Conservation (phyloP, 345 rosid species). For the Hypericum perforatum region DNA sequence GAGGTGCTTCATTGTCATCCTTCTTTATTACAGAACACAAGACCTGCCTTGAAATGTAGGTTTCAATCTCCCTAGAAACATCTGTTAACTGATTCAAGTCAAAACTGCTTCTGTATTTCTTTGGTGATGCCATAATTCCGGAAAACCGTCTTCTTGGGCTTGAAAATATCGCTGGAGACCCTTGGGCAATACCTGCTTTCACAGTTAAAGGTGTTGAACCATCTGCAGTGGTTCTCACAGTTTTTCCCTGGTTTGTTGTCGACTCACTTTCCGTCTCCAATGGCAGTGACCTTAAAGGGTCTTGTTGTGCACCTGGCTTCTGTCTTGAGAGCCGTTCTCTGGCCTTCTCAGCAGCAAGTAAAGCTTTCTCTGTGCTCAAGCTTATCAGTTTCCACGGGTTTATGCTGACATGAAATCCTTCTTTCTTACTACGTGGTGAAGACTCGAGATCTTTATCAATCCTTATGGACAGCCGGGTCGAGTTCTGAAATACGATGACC, state of each 20-base stretch:
- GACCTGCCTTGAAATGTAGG: slow-evolving; percentile 79
- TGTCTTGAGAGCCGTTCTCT: slow-evolving; percentile 58
- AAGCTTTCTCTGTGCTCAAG: slow-evolving; percentile 75
- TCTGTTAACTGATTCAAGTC: slow-evolving; percentile 71
- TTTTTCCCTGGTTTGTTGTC: slow-evolving; percentile 38
- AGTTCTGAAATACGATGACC: slow-evolving; percentile 32
- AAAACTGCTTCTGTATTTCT: slow-evolving; percentile 57
- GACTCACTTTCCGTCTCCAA: slow-evolving; percentile 72
- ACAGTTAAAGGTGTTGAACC: slow-evolving; percentile 42
- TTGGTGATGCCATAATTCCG: slow-evolving; percentile 50
- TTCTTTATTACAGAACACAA: slow-evolving; percentile 63
- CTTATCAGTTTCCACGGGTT: slow-evolving; percentile 81
- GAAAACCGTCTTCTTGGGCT: slow-evolving; percentile 91
- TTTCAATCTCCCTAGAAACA: slow-evolving; percentile 83
- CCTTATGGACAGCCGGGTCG: slow-evolving; percentile 52
- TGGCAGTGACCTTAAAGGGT: slow-evolving; percentile 67
- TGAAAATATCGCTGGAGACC: slow-evolving; percentile 58
- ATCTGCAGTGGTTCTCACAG: slow-evolving; percentile 15
- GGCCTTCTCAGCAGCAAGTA: slow-evolving; percentile 87
- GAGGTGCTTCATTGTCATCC: slow-evolving; percentile 62
- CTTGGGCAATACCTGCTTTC: slow-evolving; percentile 26
- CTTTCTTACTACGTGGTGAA: slow-evolving; percentile 43
- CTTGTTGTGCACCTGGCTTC: slow-evolving; percentile 29
- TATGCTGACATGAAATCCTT: slow-evolving; percentile 62
- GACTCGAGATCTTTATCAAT: slow-evolving; percentile 60